Percentiles rank a stretch among this genome's conserved stretches.
Conservation (phyloP, 2,329 filamentous ascomycete species). For the Huntiella savannae region DNA sequence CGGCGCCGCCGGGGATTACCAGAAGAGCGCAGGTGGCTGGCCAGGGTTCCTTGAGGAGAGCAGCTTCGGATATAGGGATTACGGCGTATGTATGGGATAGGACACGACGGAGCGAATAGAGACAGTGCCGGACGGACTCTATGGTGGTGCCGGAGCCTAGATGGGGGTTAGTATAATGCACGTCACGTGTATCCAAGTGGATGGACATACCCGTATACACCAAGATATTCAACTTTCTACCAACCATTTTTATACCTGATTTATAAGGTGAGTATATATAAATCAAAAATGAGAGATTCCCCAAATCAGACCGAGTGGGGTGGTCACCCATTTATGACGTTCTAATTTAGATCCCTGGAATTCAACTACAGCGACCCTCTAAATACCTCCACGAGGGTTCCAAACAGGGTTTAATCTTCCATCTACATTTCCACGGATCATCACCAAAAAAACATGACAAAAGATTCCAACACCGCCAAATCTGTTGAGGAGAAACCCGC, state of each 20-base stretch:
- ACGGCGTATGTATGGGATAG: slow-evolving; percentile 86
- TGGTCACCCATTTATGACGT: background rate
- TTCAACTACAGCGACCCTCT: background rate
- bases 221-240: slow-evolving; percentile 67
- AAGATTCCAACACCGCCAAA: slow-evolving; percentile 12
- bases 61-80: slow-evolving; percentile 59
- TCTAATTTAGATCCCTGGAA: background rate
- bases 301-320: background rate
- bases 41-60: slow-evolving; percentile 85
- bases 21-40: slow-evolving; percentile 67
- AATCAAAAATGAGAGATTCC: background rate
- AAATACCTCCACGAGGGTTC: background rate
- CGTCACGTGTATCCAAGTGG: background rate
- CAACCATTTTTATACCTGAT: slow-evolving; percentile 30
- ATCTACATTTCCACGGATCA: no score
- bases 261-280: no score
- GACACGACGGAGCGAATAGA: slow-evolving; percentile 69
- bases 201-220: slow-evolving; percentile 61
- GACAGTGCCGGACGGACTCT: slow-evolving; percentile 75
- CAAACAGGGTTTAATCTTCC: background rate
- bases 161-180: slow-evolving; percentile 14
- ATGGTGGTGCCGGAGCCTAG: slow-evolving; percentile 67
- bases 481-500: slow-evolving; percentile 10
- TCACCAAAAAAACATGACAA: no score
- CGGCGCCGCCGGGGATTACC: slow-evolving; percentile 86